phyloP scores from a whole-genome alignment of 495 filamentous ascomycete genomes.

The Penicillium canariense region DNA sequence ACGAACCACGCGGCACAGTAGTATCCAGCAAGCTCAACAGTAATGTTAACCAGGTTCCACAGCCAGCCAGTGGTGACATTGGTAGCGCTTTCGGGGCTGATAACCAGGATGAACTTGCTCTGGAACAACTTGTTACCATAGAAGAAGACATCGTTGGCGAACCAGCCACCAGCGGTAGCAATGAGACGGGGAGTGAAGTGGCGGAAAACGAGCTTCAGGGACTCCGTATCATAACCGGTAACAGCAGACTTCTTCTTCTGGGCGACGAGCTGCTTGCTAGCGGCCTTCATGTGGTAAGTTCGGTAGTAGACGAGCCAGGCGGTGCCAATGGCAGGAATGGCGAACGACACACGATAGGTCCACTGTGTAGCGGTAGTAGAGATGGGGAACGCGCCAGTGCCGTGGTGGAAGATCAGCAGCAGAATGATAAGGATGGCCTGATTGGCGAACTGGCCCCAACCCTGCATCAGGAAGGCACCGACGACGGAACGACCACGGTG shows the following conservation, averaged over 20 bases:
- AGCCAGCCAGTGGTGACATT: conserved; percentile 77
- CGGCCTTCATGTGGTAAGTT: conserved; percentile 77
- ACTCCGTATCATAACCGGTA: conserved; percentile 79
- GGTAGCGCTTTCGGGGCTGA: conserved; percentile 51
- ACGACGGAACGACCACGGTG: conserved; percentile 90
- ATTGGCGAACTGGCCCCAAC: conserved; percentile 91
- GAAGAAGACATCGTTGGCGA: conserved; percentile 90
- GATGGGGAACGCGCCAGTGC: conserved; percentile 67
- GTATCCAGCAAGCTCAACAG: conserved; percentile 74
- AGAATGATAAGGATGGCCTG: conserved; percentile 77
- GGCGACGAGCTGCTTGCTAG: conserved; percentile 65
- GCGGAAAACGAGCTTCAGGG: conserved; percentile 65
- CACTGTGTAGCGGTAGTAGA: conserved; percentile 67
- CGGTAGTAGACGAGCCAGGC: conserved; percentile 91
- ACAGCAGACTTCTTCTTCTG: conserved; percentile 80
- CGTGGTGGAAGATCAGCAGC: conserved; percentile 75
- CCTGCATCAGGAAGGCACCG: conserved; percentile 91
- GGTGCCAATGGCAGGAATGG: conserved; percentile 78
- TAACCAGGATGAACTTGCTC: conserved; percentile 72
- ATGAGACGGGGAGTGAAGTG: conserved; percentile 78
- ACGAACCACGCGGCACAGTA: conserved; percentile 75
- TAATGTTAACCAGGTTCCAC: conserved; percentile 82
- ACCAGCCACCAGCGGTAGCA: conserved; percentile 81
- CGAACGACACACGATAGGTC: conserved; percentile 81
- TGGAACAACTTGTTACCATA: conserved; percentile 98